Conservation (phyloP, 2,329 filamentous ascomycete genomes). For the Hypoxylon sp. region DNA sequence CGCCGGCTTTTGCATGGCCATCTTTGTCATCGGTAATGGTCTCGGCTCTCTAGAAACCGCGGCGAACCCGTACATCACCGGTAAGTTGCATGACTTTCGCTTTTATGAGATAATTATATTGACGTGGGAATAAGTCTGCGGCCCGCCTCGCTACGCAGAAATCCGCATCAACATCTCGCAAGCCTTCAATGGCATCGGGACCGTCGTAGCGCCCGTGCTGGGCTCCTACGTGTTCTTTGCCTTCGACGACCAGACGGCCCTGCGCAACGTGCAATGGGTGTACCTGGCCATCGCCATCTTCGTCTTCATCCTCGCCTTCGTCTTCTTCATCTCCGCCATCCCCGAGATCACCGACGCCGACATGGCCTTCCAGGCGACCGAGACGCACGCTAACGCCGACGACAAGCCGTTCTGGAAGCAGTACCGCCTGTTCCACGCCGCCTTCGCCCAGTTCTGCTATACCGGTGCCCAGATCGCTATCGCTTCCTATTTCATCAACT, state of each 20-base stretch:
- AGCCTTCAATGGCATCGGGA: conserved; percentile 82
- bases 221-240: conserved; percentile 82
- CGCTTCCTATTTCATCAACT: conserved; percentile 81
- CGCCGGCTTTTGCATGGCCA: conserved; percentile 78
- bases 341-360: conserved; percentile 81
- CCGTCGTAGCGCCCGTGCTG: conserved; percentile 79
- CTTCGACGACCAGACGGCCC: conserved; percentile 68
- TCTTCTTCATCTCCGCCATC: conserved; percentile 78
- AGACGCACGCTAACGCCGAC: conserved; percentile 66
- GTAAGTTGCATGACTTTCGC: conserved; percentile 47
- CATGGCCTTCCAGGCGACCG: conserved; percentile 71
- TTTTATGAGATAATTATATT: background rate
- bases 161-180: conserved; percentile 83
- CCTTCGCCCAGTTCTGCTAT: conserved; percentile 84
- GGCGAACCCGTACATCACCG: conserved; percentile 81
- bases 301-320: conserved; percentile 74
- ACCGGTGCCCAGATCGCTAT: conserved; percentile 79
- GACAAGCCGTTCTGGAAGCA: conserved; percentile 78
- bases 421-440: conserved; percentile 82
- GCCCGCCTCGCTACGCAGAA: conserved; percentile 77
- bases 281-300: conserved; percentile 82
- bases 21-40: conserved; percentile 82
- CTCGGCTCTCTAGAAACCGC: conserved; percentile 82
- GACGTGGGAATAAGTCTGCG: conserved; percentile 62
- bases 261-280: conserved; percentile 81